Percentiles rank a stretch among this genome's conserved stretches.
These are phyloP conservation scores for Plantago coronopus DNA, from an alignment of 305 asterid species.

Conservation along the genomic window DNA sequence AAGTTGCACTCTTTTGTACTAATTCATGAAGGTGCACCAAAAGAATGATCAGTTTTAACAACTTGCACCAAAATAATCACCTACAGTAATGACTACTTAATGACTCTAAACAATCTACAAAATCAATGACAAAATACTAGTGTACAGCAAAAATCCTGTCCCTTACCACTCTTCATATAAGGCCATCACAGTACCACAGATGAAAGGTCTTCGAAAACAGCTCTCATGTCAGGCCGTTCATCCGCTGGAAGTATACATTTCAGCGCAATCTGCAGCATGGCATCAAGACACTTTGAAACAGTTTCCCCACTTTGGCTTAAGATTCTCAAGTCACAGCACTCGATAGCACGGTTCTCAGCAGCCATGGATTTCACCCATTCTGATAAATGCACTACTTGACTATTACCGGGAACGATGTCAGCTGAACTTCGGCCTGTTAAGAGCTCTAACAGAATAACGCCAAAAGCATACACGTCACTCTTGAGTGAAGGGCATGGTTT, in stretches of 20 bases:
- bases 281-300: constrained; percentile 31
- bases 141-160: constrained; percentile 16
- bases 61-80: constrained; percentile 7
- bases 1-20: too few species aligned
- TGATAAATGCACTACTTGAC: constrained; percentile 51
- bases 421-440: constrained; percentile 65
- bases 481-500: constrained; percentile 78
- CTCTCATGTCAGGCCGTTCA: constrained; percentile 72
- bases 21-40: too few species aligned
- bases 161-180: constrained; percentile 12
- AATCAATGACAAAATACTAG: constrained; percentile 16
- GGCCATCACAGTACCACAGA: constrained; percentile 31
- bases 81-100: constrained; percentile 1
- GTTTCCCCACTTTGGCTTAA: constrained; percentile 28
- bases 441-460: constrained; percentile 65
- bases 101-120: constrained; percentile 13
- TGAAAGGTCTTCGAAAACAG: constrained; percentile 61
- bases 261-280: constrained; percentile 57
- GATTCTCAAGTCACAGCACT: constrained; percentile 53
- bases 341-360: constrained; percentile 44
- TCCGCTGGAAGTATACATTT: constrained; percentile 70
- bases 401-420: constrained; percentile 48
- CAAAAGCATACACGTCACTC: constrained; percentile 83
- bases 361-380: constrained; percentile 77
- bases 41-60: not conserved